Evolutionary conservation across 345 rosid genomes (phyloP).

Genomic region (Gossypium thurberi): DNA sequence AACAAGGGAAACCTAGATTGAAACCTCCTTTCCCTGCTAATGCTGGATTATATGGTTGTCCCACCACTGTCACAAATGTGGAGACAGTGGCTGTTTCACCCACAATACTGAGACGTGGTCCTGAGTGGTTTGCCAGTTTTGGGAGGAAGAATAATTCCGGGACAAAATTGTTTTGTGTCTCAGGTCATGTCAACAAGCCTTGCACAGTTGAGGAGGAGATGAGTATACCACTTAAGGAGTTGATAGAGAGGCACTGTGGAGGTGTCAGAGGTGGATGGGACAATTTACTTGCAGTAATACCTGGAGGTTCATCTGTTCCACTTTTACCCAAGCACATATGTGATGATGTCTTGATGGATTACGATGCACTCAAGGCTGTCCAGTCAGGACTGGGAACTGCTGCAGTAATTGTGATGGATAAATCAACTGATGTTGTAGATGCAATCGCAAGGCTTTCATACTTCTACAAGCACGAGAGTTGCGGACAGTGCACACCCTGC

Average conservation of each 20-base stretch:
- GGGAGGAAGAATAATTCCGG: conserved; percentile 95
- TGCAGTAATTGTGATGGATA: conserved; percentile 97
- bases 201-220: conserved; percentile 97
- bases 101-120: conserved; percentile 89
- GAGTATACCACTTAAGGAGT: conserved; percentile 85
- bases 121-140: conserved; percentile 98
- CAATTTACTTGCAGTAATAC: conserved; percentile 88
- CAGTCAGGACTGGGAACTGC: conserved; percentile 91
- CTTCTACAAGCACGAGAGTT: conserved; percentile 98
- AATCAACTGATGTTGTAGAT: conserved; percentile 94
- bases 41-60: conserved; percentile 96
- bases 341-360: conserved; percentile 94
- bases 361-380: conserved; percentile 96
- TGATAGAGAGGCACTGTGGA: conserved; percentile 87
- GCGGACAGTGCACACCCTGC: conserved; percentile 99
- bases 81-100: conserved; percentile 98
- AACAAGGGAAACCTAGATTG: conserved; percentile 38
- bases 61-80: conserved; percentile 91
- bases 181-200: conserved; percentile 93
- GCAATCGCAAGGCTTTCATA: conserved; percentile 96
- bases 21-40: conserved; percentile 99
- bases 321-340: conserved; percentile 75
- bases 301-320: conserved; percentile 95
- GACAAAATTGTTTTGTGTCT: conserved; percentile 74
- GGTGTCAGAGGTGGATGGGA: conserved; percentile 98